Evolutionary conservation across 2,329 filamentous ascomycete species (phyloP), one percentile per base, ranked within the genome.

Genomic region (Microcera coccophila): DNA sequence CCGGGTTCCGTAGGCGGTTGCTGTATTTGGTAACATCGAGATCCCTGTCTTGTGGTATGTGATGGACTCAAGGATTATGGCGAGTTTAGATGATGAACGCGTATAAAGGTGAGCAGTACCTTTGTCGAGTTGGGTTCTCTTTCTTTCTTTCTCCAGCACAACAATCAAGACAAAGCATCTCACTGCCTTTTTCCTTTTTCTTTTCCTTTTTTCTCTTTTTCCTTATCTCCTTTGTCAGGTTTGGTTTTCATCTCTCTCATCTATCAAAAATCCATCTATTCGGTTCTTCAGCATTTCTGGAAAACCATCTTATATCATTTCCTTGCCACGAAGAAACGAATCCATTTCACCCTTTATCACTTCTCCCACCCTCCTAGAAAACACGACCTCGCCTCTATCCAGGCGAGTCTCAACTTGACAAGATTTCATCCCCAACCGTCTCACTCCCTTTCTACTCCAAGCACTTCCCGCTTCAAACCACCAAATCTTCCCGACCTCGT

Each of bases 401-500:
- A 42, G 52, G 55, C 57, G 54, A 42, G 57, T 19, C 29, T 33
- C 20, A 39, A 45, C 37, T 36, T 42, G 46, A 48, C 62, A 67
- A 57, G 38, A 67, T 68, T 67, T 36, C 54, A 51, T 59, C 59
- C 50, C 58, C 61, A 41, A 17, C 52, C 32, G 48, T 61, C 47
- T 55, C 57, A 41, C 58, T 67, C 62, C 59, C 70, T 53, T 54
- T 69, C 59, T 64, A 71, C 62, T 59, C 68, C 55, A 65, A 66
- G 53, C 63, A 67, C 55, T 47, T 69, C 57, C 61, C 69, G 53
- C 48, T 68, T 54, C 68, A 63, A 45, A 74, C 71, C 41, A 63
- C 64, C 32, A 57, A n/a, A 14, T 59, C 57, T 19, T 56, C 66
- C 46, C 52, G 68, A 40, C 72, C 72, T 24, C 62, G 60, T 22